Evolutionary conservation across 2,329 filamentous ascomycete species (phyloP).

Genomic region (Cladophialophora exuberans): DNA sequence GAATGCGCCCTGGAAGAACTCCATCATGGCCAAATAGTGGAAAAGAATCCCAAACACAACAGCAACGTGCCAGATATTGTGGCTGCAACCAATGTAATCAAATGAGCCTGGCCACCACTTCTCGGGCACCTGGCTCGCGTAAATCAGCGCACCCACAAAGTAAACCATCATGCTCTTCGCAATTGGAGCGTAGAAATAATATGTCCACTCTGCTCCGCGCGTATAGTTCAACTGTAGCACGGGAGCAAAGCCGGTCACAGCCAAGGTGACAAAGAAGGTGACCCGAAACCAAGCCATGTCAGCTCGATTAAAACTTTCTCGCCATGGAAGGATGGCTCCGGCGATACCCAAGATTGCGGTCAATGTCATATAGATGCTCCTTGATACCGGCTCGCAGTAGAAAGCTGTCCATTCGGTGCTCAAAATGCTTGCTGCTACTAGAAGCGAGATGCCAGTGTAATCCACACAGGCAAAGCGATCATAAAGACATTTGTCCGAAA

Average conservation of each 20-base stretch:
- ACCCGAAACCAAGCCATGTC: slow-evolving; percentile 95
- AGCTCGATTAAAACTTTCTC: slow-evolving; percentile 86
- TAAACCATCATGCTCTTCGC: slow-evolving; percentile 86
- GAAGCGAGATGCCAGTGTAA: slow-evolving; percentile 93
- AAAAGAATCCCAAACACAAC: slow-evolving; percentile 96
- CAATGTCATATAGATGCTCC: slow-evolving; percentile 81
- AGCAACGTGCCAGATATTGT: slow-evolving; percentile 97
- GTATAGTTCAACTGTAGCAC: slow-evolving; percentile 80
- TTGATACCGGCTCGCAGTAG: slow-evolving; percentile 89
- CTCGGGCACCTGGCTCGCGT: slow-evolving; percentile 90
- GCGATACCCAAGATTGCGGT: slow-evolving; percentile 81
- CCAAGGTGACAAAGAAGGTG: slow-evolving; percentile 85
- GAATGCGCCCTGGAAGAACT: slow-evolving; percentile 84
- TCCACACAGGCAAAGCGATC: slow-evolving; percentile 97
- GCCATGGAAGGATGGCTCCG: slow-evolving; percentile 92
- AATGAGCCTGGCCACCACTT: slow-evolving; percentile 91
- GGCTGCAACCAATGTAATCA: slow-evolving; percentile 91
- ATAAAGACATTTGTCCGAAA: slow-evolving; percentile 84
- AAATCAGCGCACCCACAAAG: slow-evolving; percentile 79
- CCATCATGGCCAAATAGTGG: slow-evolving; percentile 94
- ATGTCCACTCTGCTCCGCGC: slow-evolving; percentile 77
- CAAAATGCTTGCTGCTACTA: slow-evolving; percentile 95
- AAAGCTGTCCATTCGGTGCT: slow-evolving; percentile 98
- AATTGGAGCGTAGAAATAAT: slow-evolving; percentile 86
- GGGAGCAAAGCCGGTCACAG: slow-evolving; percentile 84